Base-by-base conservation (phyloP, 225 moss, liverwort and hornwort species). In the Polytrichum commune region DNA sequence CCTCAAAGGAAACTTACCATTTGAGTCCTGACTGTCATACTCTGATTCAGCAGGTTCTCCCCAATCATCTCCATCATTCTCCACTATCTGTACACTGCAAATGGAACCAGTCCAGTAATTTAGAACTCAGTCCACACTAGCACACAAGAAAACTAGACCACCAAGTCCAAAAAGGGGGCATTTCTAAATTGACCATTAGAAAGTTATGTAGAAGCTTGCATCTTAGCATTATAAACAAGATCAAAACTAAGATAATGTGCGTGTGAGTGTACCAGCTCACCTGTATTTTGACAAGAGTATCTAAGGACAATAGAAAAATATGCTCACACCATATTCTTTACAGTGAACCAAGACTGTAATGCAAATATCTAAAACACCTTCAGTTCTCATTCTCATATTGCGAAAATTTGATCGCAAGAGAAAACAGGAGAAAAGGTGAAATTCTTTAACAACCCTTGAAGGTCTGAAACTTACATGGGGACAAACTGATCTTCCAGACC, bases 21-120 rank as follows among this genome's bases (percentile, higher is more conserved):
- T 98, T 6, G 95, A 98, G 78, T 98, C 97, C 78, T 98, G 80
- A 61, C 89, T 87, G 77, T 95, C 97, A 72, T 84, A 79, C 32
- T 95, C 90, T n/a, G 94, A 79, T 4, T 89, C 92, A 13, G 68
- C 77, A 58, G 68, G 71, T 76, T 85, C 88, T 72, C 72, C 64
- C 81, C 58, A 82, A 66, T 89, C 78, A 24, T 79, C 66, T 55
- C 72, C 66, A 35, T 89, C 90, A 53, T 78, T 74, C 71, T 90
- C 88, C 72, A 90, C 62, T 60, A 95, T 91, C 80, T 90, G 89
- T 62, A 96, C 81, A 75, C 92, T 96, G 89, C 72, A 77, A 55
- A 77, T n/a, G 23, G 13, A 32, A 66, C 66, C 26, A 54, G 53
- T 24, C 68, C 54, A 54, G 9, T 53, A 27, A 27, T 23, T 68